Evolutionary conservation across 169 alveolate genomes (phyloP).

Genomic region (Cryptosporidium ryanae): DNA sequence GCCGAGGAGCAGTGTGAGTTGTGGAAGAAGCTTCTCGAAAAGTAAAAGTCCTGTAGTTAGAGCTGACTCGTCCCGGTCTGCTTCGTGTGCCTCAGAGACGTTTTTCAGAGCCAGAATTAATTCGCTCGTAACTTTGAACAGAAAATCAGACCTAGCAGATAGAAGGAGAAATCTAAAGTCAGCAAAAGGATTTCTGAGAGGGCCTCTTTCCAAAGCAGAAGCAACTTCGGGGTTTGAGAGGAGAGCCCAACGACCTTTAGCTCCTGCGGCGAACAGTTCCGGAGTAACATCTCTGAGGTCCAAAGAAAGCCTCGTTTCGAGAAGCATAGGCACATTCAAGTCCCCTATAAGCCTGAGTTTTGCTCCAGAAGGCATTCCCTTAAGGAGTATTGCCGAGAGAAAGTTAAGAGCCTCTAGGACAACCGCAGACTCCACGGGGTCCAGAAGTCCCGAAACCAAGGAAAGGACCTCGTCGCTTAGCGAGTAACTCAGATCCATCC

Average conservation of each 20-base stretch:
- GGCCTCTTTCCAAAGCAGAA: conserved; percentile 42
- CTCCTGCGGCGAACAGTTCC: conserved; percentile 4
- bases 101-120: conserved; percentile 19
- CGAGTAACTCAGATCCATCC: conserved; percentile 71
- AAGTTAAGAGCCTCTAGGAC: conserved; percentile 55
- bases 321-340: conserved; percentile 31
- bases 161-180: conserved; percentile 42
- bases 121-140: conserved; percentile 23
- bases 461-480: conserved; percentile 46
- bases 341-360: conserved; percentile 45
- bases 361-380: conserved; percentile 49
- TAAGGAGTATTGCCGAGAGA: conserved; percentile 41
- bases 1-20: conserved; percentile 7
- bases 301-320: conserved; percentile 18
- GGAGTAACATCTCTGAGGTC: conserved; percentile 27
- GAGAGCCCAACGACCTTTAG: conserved; percentile 22
- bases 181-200: conserved; percentile 18
- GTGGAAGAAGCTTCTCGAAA: conserved; percentile 38
- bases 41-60: conserved; percentile 24
- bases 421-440: conserved; percentile 47
- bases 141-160: conserved; percentile 12
- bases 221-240: conserved; percentile 34
- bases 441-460: conserved; percentile 7
- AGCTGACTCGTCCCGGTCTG: background rate
- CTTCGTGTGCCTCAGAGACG: background rate